These are phyloP conservation scores for Polygonum maritimum DNA, from an alignment of 148 eudicot species.

Conservation along the genomic window DNA sequence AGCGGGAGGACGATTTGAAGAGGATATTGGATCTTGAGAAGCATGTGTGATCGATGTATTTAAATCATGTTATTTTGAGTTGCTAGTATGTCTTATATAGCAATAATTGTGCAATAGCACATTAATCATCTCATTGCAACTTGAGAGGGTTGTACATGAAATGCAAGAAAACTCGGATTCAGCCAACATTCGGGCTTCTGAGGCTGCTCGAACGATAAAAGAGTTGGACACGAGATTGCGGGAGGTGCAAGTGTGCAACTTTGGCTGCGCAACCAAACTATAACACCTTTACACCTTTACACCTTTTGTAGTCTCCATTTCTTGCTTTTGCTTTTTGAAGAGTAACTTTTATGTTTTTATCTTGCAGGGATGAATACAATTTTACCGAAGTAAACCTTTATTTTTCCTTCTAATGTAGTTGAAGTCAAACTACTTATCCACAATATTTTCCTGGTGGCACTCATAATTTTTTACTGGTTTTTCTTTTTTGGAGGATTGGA, in stretches of 20 bases:
- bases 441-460: neutral
- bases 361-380: constrained; percentile 20
- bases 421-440: neutral
- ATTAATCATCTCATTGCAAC: constrained; percentile 34
- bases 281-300: constrained; percentile 27
- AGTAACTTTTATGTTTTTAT: neutral
- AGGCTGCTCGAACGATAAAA: constrained; percentile 49
- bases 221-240: constrained; percentile 69
- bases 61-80: neutral
- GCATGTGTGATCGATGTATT: constrained; percentile 64
- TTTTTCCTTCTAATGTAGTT: neutral
- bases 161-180: constrained; percentile 35
- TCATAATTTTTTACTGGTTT: neutral
- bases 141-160: constrained; percentile 69
- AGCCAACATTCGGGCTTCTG: constrained; percentile 63
- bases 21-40: constrained; percentile 56
- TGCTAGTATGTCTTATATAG: neutral
- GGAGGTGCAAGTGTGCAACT: constrained; percentile 58
- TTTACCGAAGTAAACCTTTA: no score
- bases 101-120: neutral
- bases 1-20: constrained; percentile 59
- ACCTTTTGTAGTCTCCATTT: neutral
- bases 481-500: neutral
- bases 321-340: constrained; percentile 10
- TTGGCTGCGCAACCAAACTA: constrained; percentile 52